Evolutionary conservation across 2,329 filamentous ascomycete genomes (phyloP).

Genomic region (Pseudocercospora macadamiae): DNA sequence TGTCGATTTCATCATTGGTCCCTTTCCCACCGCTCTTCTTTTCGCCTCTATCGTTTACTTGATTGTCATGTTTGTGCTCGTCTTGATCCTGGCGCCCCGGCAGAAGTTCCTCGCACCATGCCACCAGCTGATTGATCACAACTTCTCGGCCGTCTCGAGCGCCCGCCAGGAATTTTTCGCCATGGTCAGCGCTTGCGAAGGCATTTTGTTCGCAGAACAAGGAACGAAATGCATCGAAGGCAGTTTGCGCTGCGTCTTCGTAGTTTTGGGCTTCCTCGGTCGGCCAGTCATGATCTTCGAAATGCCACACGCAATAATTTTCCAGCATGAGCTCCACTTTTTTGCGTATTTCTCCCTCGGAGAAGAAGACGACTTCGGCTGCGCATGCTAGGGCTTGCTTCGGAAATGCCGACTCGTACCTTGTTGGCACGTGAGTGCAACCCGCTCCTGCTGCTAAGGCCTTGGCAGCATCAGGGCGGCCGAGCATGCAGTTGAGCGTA

Average conservation of each 20-base stretch:
- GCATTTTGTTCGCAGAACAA: conserved; percentile 9
- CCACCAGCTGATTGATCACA: neutral
- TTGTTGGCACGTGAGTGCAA: conserved; percentile 14
- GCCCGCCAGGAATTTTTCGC: neutral
- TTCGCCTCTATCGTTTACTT: neutral
- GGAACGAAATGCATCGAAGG: conserved; percentile 13
- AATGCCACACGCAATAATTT: conserved; percentile 7
- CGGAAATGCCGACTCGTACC: conserved; percentile 6
- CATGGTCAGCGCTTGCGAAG: neutral
- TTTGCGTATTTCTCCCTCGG: neutral
- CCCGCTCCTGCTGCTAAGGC: conserved; percentile 3
- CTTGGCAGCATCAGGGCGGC: conserved; percentile 1
- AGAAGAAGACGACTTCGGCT: conserved; percentile 6
- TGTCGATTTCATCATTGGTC: neutral
- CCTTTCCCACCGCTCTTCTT: neutral
- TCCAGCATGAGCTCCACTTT: conserved; percentile 2
- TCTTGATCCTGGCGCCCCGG: neutral
- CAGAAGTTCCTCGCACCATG: conserved; percentile 7
- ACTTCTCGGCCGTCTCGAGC: neutral
- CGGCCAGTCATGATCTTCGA: neutral
- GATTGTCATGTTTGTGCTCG: too few relatives aligned
- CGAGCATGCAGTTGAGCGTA: conserved; percentile 12
- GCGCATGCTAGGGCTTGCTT: neutral
- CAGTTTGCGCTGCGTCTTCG: conserved; percentile 5
- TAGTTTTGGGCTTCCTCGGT: neutral